These are phyloP conservation scores for Candida tetrigidarum DNA, from an alignment of 1,139 yeast species.

Conservation along the genomic window DNA sequence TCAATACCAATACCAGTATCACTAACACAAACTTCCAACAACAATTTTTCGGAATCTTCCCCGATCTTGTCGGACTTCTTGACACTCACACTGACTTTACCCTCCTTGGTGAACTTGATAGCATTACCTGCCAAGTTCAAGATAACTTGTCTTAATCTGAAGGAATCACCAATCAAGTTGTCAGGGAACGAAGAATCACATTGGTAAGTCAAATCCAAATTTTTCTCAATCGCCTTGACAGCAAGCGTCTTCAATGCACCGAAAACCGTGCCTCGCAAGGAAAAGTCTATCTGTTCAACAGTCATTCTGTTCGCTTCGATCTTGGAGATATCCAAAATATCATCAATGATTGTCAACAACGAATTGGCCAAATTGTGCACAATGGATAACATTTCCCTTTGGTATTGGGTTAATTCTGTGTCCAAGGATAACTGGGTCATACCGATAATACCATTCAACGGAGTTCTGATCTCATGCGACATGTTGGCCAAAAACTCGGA, in stretches of 20 bases:
- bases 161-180: conserved; percentile 83
- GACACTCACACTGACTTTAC: conserved; percentile 72
- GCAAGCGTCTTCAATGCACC: conserved; percentile 89
- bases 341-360: conserved; percentile 82
- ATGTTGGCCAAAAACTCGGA: conserved; percentile 90
- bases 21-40: conserved; percentile 82
- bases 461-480: conserved; percentile 92
- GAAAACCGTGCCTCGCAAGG: conserved; percentile 82
- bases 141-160: conserved; percentile 82
- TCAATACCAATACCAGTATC: conserved; percentile 92
- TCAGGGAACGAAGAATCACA: conserved; percentile 89
- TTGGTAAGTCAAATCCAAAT: conserved; percentile 76
- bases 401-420: conserved; percentile 85
- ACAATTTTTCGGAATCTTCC: conserved; percentile 56
- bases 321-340: conserved; percentile 87
- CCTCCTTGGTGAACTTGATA: conserved; percentile 80
- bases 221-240: conserved; percentile 86
- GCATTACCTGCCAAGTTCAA: conserved; percentile 87
- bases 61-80: conserved; percentile 51
- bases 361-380: conserved; percentile 88
- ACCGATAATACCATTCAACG: conserved; percentile 91
- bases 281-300: conserved; percentile 84
- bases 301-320: conserved; percentile 94
- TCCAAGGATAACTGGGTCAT: conserved; percentile 90
- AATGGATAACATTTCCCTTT: conserved; percentile 86